Conservation (phyloP, 768 basidiomycete genomes). For the Mycena polygramma region DNA sequence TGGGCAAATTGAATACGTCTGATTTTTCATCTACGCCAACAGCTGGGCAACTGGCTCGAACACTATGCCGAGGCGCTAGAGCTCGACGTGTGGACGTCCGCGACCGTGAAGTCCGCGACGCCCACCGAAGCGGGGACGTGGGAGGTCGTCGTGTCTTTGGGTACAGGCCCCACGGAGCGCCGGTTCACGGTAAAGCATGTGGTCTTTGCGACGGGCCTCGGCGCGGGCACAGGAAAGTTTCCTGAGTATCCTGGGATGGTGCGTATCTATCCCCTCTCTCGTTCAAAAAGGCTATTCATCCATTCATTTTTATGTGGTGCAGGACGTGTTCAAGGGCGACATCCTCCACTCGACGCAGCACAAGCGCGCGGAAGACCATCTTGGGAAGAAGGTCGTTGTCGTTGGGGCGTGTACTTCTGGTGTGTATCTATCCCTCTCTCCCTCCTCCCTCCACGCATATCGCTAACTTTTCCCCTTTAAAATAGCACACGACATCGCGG, state of each 20-base stretch:
- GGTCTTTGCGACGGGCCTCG: conserved; percentile 67
- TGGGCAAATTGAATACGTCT: no score
- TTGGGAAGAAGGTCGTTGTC: conserved; percentile 72
- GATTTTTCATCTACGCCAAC: no score
- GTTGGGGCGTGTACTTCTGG: conserved; percentile 75
- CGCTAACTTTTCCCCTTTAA: no score
- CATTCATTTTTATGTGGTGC: no score
- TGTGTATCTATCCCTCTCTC: not conserved
- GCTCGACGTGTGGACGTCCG: conserved; percentile 65
- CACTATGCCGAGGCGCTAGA: conserved; percentile 64
- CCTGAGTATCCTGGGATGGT: conserved; percentile 62
- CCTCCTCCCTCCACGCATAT: not conserved
- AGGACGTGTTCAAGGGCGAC: conserved; percentile 64
- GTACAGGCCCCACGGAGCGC: conserved; percentile 43
- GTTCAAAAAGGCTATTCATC: not conserved
- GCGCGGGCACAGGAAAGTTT: conserved; percentile 57
- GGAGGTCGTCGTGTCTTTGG: conserved; percentile 53
- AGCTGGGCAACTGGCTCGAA: conserved; percentile 75
- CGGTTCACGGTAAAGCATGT: conserved; percentile 61
- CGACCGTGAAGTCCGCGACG: conserved; percentile 49
- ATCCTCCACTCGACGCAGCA: conserved; percentile 66
- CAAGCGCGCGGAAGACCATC: conserved; percentile 58
- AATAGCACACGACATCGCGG: conserved; percentile 32
- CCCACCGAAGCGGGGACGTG: conserved; percentile 50
- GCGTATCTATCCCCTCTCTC: not conserved